A percentile compares a stretch with the other conserved stretches of the same genome.
Evolutionary conservation across 768 basidiomycete genomes (phyloP).

Genomic region (Kwoniella newhampshirensis): DNA sequence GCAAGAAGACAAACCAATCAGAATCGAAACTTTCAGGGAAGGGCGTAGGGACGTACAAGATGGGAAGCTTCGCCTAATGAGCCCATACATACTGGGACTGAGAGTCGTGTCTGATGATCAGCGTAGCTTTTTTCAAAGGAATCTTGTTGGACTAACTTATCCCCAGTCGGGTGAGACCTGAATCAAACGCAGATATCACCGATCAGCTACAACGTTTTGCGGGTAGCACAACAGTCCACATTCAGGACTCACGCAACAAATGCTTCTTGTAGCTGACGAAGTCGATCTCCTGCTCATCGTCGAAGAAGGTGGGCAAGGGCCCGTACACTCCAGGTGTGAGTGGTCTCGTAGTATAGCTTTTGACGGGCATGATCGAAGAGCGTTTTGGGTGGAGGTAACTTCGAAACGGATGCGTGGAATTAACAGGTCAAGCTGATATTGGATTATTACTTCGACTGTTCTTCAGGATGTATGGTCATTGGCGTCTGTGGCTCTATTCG

Average conservation of each 20-base stretch:
- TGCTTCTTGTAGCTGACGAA: slow-evolving; percentile 3
- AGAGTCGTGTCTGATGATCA: neutral
- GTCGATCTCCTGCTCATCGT: slow-evolving; percentile 2
- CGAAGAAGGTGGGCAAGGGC: neutral
- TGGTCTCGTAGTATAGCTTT: neutral
- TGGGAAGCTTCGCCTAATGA: slow-evolving; percentile 1
- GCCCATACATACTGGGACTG: slow-evolving; percentile 4
- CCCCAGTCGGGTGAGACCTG: neutral
- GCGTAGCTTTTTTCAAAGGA: neutral
- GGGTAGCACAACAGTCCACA: no score
- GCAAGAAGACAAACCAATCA: neutral
- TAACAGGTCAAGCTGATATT: no score
- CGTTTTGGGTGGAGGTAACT: no score
- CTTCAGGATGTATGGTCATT: no score
- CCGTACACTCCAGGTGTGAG: neutral
- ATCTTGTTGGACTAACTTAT: neutral
- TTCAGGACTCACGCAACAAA: slow-evolving; percentile 1
- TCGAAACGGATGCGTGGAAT: no score
- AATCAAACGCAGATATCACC: neutral
- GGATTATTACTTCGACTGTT: no score
- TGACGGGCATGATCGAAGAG: neutral
- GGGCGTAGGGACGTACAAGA: neutral
- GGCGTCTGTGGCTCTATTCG: no score
- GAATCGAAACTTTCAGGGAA: no score
- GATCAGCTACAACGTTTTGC: neutral